Evolutionary conservation across 805 yeast genomes (phyloP), one percentile per base, ranked within the genome.

Genomic region (Cyberlindnera japonica): DNA sequence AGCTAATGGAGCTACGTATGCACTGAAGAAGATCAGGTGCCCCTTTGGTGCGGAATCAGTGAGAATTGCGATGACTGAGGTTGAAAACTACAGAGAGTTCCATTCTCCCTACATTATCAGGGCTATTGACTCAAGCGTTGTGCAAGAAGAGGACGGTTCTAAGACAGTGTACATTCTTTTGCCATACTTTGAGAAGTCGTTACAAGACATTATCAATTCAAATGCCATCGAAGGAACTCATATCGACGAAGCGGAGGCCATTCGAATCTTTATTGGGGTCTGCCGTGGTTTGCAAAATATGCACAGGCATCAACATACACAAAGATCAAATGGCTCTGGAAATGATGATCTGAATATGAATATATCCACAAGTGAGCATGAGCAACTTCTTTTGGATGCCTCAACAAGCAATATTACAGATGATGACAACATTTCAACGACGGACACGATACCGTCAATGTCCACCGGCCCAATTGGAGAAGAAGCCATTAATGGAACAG

Each of bases 11-110:
- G 73, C 72, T 26, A 51, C 64, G 32, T 85, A 77, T 55, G 96
- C 96, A 3, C 65, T 90, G 55, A 90, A 90, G 66, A 84, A 85
- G 65, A 85, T 88, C 39, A 68, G 90, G 45, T 89, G 96, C 61
- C 89, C 95, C 2, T 85, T 81, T 62, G 96, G 96, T 2, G 73
- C 83, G 34, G 85, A 80, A 54, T 81, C 82, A 51, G 79, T 88
- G 40, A 76, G 74, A 42, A 65, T 72, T 34, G 95, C 95, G 1
- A 71, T 86, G 77, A 71, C 74, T 30, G 98, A 90, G 58, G 77
- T 89, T 34, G 80, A 79, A 20, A 80, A 78, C 49, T 86, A 88
- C 60, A 79, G 76, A 53, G 76, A 80, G 37, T 89, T 90, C 60
- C 66, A 69, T 26, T 67, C 79, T 18, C 86, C 88, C 0, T 78